phyloP scores from a whole-genome alignment of 2,329 filamentous ascomycete genomes.

The Venturia carpophila region DNA sequence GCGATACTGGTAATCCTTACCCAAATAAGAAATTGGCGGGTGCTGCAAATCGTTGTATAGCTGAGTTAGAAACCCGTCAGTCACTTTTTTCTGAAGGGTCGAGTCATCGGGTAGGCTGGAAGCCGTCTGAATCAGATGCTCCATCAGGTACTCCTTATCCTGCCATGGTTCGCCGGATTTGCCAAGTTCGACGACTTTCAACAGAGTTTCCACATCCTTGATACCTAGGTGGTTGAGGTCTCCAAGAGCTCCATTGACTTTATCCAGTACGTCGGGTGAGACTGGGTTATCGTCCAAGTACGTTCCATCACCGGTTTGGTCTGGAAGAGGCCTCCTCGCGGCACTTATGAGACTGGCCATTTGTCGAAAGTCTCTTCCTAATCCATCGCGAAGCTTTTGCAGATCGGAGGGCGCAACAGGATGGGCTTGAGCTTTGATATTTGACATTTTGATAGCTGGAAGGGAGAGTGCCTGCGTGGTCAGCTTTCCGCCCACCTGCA shows the following conservation, averaged over 20 bases:
- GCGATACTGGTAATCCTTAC: slow-evolving; percentile 40
- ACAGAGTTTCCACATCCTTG: slow-evolving; percentile 32
- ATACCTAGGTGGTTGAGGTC: slow-evolving; percentile 30
- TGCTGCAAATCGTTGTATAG: slow-evolving; percentile 43
- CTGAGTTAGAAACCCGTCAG: slow-evolving; percentile 37
- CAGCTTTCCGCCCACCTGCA: background rate
- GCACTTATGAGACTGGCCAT: slow-evolving; percentile 44
- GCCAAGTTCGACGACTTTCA: slow-evolving; percentile 30
- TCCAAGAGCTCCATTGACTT: background rate
- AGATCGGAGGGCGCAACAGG: slow-evolving; percentile 13
- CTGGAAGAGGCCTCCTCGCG: slow-evolving; percentile 55
- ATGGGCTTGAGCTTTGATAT: slow-evolving; percentile 17
- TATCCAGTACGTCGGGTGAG: slow-evolving; percentile 8
- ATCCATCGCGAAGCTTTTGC: slow-evolving; percentile 24
- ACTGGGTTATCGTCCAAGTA: slow-evolving; percentile 37
- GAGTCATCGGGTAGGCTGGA: slow-evolving; percentile 36
- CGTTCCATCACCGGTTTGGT: slow-evolving; percentile 54
- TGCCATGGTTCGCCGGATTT: slow-evolving; percentile 47
- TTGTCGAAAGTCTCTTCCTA: slow-evolving; percentile 36
- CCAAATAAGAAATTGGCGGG: slow-evolving; percentile 36
- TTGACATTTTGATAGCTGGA: background rate
- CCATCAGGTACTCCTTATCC: slow-evolving; percentile 56
- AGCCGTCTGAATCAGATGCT: slow-evolving; percentile 43
- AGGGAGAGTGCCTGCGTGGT: background rate
- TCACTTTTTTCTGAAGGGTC: slow-evolving; percentile 34